Evolutionary conservation across 2,329 filamentous ascomycete species (phyloP).

Genomic region (Botrytis paeoniae): DNA sequence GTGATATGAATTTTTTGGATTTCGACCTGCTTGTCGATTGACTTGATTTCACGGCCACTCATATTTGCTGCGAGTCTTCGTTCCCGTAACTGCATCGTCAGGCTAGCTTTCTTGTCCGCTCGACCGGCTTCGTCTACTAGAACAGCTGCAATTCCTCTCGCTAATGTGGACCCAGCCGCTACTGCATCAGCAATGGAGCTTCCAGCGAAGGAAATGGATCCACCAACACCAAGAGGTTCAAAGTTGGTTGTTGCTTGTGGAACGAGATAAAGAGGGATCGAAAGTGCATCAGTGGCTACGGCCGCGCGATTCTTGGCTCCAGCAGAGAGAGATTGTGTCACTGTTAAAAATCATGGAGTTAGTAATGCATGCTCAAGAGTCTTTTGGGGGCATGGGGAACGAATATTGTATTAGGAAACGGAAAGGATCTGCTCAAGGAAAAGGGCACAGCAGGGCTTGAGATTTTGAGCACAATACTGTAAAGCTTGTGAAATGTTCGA

Average conservation of each 20-base stretch:
- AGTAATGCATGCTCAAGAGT: background rate
- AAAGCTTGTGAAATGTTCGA: background rate
- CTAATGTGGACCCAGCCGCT: background rate
- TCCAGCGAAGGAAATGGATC: background rate
- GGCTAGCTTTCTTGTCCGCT: slow-evolving; percentile 2
- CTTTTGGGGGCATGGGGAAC: background rate
- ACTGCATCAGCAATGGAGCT: background rate
- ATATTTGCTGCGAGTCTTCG: slow-evolving; percentile 9
- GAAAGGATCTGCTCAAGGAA: background rate
- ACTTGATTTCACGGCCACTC: slow-evolving; percentile 1
- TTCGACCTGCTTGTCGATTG: background rate
- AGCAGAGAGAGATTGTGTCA: background rate
- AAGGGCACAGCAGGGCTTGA: background rate
- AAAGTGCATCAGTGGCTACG: background rate
- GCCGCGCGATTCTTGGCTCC: background rate
- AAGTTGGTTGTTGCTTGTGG: background rate
- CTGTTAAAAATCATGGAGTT: background rate
- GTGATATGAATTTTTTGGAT: background rate
- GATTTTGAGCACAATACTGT: background rate
- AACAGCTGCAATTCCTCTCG: background rate
- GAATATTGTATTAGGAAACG: background rate
- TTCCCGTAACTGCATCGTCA: slow-evolving; percentile 3
- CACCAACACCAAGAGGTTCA: slow-evolving; percentile 2
- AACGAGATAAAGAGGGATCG: background rate
- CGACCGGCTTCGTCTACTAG: background rate